phyloP scores from a whole-genome alignment of 495 filamentous ascomycete species.

The Lasiosphaeria ovina region DNA sequence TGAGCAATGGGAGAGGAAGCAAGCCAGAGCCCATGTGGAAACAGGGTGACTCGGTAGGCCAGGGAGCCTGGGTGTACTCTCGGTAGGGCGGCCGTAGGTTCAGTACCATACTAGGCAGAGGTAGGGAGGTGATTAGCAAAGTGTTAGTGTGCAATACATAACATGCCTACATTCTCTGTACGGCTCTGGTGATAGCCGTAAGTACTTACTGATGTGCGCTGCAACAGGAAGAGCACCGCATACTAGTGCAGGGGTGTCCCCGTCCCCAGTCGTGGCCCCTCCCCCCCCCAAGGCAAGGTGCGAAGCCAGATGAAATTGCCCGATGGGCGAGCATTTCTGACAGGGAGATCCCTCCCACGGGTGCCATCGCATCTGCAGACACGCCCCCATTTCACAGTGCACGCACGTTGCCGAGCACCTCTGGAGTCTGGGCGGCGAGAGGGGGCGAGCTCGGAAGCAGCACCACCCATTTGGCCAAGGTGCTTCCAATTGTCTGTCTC shows the following conservation, averaged over 20 bases:
- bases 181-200: too few species aligned
- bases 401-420: slow-evolving; percentile 11
- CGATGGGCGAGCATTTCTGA: slow-evolving; percentile 35
- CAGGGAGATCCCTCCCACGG: slow-evolving; percentile 30
- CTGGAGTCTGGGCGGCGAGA: neutral
- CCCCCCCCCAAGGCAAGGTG: slow-evolving; percentile 30
- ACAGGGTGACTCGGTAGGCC: neutral
- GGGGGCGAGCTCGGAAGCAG: slow-evolving; percentile 5
- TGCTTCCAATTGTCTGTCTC: too few species aligned
- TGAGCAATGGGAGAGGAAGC: slow-evolving; percentile 9
- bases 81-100: too few species aligned
- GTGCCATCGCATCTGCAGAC: slow-evolving; percentile 36
- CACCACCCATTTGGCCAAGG: neutral
- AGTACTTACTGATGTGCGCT: too few species aligned
- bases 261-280: slow-evolving; percentile 12
- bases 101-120: too few species aligned
- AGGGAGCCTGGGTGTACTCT: too few species aligned
- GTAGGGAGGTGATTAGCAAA: too few species aligned
- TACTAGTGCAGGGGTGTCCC: neutral
- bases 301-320: slow-evolving; percentile 43
- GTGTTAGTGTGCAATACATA: neutral
- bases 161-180: too few species aligned
- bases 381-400: slow-evolving; percentile 13
- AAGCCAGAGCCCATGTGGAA: slow-evolving; percentile 6
- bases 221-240: too few species aligned